These are phyloP conservation scores for Cicer judaicum DNA, from an alignment of 306 rosid genomes.

Conservation along the genomic window DNA sequence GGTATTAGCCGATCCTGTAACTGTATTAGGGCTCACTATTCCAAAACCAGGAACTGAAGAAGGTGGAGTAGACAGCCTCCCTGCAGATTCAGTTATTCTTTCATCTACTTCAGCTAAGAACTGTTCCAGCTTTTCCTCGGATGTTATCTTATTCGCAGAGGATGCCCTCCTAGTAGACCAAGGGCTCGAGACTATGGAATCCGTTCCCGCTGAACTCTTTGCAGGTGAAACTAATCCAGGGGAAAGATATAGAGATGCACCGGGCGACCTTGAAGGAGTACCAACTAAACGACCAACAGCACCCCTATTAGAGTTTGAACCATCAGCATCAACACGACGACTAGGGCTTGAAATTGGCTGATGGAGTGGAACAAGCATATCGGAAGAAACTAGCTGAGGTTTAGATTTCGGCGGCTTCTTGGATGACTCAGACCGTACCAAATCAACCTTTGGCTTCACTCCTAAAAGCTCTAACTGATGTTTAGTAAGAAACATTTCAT, in stretches of 20 bases:
- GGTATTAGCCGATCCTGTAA: slow-evolving; percentile 71
- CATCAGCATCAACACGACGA: slow-evolving; percentile 52
- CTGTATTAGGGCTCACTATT: slow-evolving; percentile 66
- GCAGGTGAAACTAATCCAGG: slow-evolving; percentile 68
- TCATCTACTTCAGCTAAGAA: slow-evolving; percentile 83
- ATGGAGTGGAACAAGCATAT: slow-evolving; percentile 92
- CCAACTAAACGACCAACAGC: slow-evolving; percentile 51
- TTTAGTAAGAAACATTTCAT: slow-evolving; percentile 60
- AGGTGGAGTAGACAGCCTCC: slow-evolving; percentile 91
- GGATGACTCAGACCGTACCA: slow-evolving; percentile 51
- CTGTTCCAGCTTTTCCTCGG: slow-evolving; percentile 84
- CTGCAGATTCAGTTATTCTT: slow-evolving; percentile 76
- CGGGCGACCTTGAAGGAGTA: slow-evolving; percentile 68
- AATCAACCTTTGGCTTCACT: slow-evolving; percentile 67
- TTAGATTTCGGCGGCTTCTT: slow-evolving; percentile 87
- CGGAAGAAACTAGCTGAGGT: slow-evolving; percentile 56
- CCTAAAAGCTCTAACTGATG: slow-evolving; percentile 84
- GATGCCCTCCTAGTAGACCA: slow-evolving; percentile 78
- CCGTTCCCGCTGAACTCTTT: slow-evolving; percentile 60
- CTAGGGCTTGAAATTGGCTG: slow-evolving; percentile 63
- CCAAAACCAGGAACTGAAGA: slow-evolving; percentile 78
- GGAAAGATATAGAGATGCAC: slow-evolving; percentile 69
- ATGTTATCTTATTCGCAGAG: slow-evolving; percentile 71
- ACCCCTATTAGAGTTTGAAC: slow-evolving; percentile 64
- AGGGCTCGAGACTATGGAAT: slow-evolving; percentile 64